Conservation (phyloP, 169 alveolate genomes). For the Babesia caballi region DNA sequence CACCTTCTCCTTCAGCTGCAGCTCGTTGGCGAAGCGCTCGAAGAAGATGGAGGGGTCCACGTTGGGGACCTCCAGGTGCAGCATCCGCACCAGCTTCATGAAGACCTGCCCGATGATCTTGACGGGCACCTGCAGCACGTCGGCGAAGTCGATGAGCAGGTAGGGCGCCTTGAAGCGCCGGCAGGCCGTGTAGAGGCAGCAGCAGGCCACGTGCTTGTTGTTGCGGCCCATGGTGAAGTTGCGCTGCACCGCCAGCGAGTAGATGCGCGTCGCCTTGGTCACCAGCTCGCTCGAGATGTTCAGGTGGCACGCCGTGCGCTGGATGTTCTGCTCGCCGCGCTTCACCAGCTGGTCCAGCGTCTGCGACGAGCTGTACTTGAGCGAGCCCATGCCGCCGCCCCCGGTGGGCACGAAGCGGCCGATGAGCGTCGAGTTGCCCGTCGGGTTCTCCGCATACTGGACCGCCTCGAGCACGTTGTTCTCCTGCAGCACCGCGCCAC, state of each 20-base stretch:
- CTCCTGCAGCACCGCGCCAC: conserved; percentile 86
- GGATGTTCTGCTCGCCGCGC: conserved; percentile 80
- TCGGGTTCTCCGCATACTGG: conserved; percentile 77
- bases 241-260: conserved; percentile 90
- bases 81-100: conserved; percentile 85
- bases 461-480: conserved; percentile 80
- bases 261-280: conserved; percentile 89
- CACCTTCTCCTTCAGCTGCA: conserved; percentile 89
- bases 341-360: conserved; percentile 79
- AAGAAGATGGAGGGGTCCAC: conserved; percentile 95
- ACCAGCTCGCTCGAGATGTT: conserved; percentile 79
- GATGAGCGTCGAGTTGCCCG: conserved; percentile 79
- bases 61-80: conserved; percentile 87
- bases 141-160: conserved; percentile 92
- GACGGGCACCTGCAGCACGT: conserved; percentile 87
- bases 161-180: conserved; percentile 91
- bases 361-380: conserved; percentile 76
- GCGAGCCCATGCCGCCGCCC: conserved; percentile 78
- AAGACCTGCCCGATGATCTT: conserved; percentile 85
- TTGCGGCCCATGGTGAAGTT: conserved; percentile 93
- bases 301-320: conserved; percentile 83
- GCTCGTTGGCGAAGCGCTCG: conserved; percentile 93
- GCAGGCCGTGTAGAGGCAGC: conserved; percentile 91
- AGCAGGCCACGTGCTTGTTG: conserved; percentile 90
- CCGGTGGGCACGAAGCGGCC: conserved; percentile 83